These are phyloP conservation scores for Cryphonectria nitschkei DNA, from an alignment of 2,329 filamentous ascomycete genomes.

Conservation along the genomic window DNA sequence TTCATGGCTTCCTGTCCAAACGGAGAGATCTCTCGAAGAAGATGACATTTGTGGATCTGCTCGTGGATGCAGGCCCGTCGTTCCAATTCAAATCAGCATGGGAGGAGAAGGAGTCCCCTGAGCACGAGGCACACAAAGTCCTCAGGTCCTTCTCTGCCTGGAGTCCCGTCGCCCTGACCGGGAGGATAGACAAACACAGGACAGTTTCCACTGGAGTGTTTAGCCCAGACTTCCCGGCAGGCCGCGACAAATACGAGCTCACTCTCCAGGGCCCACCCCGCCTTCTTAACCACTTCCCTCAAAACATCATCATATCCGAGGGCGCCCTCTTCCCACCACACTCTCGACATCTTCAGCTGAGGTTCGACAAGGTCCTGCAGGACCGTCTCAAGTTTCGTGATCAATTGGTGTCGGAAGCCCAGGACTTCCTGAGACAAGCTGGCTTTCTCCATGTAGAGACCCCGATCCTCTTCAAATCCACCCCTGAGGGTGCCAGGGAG, in stretches of 20 bases:
- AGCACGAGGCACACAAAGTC: conserved; percentile 42
- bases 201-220: neutral
- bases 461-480: conserved; percentile 94
- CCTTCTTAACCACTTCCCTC: conserved; percentile 73
- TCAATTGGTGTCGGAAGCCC: conserved; percentile 54
- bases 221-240: conserved; percentile 29
- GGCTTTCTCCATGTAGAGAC: conserved; percentile 85
- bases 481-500: conserved; percentile 91
- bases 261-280: conserved; percentile 66
- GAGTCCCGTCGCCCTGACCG: conserved; percentile 56
- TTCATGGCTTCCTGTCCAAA: conserved; percentile 75
- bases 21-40: conserved; percentile 69
- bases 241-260: conserved; percentile 52
- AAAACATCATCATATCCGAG: conserved; percentile 75
- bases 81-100: conserved; percentile 50
- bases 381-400: conserved; percentile 73
- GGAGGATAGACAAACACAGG: conserved; percentile 39
- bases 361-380: conserved; percentile 70
- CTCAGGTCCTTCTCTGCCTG: conserved; percentile 53
- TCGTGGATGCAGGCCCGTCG: conserved; percentile 34
- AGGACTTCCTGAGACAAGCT: conserved; percentile 58
- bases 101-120: conserved; percentile 40
- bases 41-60: conserved; percentile 69
- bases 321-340: conserved; percentile 75
- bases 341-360: conserved; percentile 81